Evolutionary conservation across 140 eudicot species (phyloP), one percentile per base, ranked within the genome.

Genomic region (Flaveria floridana): DNA sequence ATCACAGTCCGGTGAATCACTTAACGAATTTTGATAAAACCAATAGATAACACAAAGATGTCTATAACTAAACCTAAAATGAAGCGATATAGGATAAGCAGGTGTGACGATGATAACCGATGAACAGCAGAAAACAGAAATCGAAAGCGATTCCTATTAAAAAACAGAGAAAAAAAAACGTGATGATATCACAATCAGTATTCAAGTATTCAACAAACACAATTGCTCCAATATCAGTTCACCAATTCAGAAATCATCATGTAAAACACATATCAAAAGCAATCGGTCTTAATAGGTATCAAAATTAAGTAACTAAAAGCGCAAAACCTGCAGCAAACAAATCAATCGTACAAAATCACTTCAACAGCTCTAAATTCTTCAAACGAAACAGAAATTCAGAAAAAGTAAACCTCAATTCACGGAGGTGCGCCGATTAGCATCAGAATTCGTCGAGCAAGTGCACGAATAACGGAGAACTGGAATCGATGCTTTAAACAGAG

Each of bases 401-500:
- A 50, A 50, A 70, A 62, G 23, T 15, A 30, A 51, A 80, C 80
- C 84, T 67, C 7, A 68, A 68, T 59, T 56, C 6, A 48, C 71
- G 65, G 76, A 66, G n/a, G 46, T 67, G 68, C 6, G 51, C 46
- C 12, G 57, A 53, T 15, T 14, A 61, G 58, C 51, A 72, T 64
- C 69, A 41, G 9, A 72, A 64, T 56, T 70, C 50, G 69, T 62
- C 50, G 69, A 41, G 59, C 48, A 8, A 55, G 56, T 65, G 73
- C n/a, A 55, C 68, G 28, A 76, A 68, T 55, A 64, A 77, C 48
- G 47, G 66, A 62, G 62, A 70, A 41, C n/a, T 20, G 59, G 68
- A 67, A 63, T 25, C 67, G 30, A 72, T 39, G 78, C 68, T 71
- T 50, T 61, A 76, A 59, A n/a, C 42, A 69, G 9, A 71, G 59